These are phyloP conservation scores for Schizothecium vesticola DNA, from an alignment of 495 filamentous ascomycete species.

Conservation along the genomic window DNA sequence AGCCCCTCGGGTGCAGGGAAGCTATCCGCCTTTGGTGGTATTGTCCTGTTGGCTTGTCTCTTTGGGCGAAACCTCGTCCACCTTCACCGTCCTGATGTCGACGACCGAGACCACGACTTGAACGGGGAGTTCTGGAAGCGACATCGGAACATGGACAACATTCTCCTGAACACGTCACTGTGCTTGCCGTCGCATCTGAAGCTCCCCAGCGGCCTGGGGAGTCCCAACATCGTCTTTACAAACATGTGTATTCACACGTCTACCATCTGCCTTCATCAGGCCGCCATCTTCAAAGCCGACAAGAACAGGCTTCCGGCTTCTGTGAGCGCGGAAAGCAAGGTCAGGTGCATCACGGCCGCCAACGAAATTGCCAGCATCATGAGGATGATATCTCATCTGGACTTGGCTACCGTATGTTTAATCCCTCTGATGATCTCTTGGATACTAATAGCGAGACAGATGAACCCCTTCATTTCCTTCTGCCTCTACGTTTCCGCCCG, in stretches of 20 bases:
- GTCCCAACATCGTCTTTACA: conserved; percentile 86
- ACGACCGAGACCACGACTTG: conserved; percentile 81
- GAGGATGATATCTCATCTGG: conserved; percentile 88
- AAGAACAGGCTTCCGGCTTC: conserved; percentile 73
- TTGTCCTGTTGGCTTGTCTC: conserved; percentile 77
- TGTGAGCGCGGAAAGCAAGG: conserved; percentile 81
- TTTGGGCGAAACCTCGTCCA: conserved; percentile 95
- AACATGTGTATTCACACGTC: conserved; percentile 98
- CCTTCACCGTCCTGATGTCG: conserved; percentile 79
- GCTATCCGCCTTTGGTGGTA: conserved; percentile 73
- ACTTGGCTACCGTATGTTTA: conserved; percentile 69
- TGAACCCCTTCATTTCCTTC: conserved; percentile 95
- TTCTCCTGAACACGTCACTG: conserved; percentile 78
- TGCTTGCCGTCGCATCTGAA: conserved; percentile 79
- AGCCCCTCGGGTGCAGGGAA: conserved; percentile 62
- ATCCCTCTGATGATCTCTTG: neutral
- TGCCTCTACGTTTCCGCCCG: conserved; percentile 91
- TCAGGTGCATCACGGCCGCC: conserved; percentile 87
- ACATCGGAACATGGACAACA: conserved; percentile 82
- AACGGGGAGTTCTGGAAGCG: conserved; percentile 96
- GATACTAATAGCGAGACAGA: conserved; percentile 43
- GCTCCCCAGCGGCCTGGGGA: conserved; percentile 66
- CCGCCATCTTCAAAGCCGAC: conserved; percentile 95
- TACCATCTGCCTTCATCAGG: conserved; percentile 95
- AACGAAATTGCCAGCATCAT: conserved; percentile 95